These are phyloP conservation scores for Buddleja alternifolia DNA, from an alignment of 257 asterid genomes.

Conservation along the genomic window DNA sequence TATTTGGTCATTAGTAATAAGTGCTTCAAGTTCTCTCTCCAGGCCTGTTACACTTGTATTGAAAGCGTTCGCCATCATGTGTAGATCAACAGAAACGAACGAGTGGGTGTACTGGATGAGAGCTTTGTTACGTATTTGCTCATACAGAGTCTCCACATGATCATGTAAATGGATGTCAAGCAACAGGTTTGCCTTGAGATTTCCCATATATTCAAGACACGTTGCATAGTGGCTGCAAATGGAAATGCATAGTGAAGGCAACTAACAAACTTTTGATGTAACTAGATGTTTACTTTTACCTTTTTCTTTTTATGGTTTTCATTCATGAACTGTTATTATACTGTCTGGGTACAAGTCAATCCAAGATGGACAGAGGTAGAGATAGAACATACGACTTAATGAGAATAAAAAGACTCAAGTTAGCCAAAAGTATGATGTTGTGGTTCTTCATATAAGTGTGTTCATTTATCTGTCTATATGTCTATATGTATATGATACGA, in stretches of 20 bases:
- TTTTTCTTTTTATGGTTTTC: not conserved
- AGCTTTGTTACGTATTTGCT: slow-evolving; percentile 93
- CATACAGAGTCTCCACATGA: slow-evolving; percentile 87
- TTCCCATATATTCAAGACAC: slow-evolving; percentile 88
- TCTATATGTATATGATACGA: not conserved
- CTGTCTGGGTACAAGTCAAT: not conserved
- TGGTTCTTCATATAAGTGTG: not conserved
- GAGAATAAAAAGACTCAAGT: not conserved
- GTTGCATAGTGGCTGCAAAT: slow-evolving; percentile 88
- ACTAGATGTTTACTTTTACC: not conserved
- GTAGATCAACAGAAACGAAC: slow-evolving; percentile 86
- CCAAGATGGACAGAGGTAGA: slow-evolving; percentile 6
- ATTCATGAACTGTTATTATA: not conserved
- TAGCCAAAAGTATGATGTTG: not conserved
- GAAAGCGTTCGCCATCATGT: slow-evolving; percentile 96
- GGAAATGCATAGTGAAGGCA: slow-evolving; percentile 11
- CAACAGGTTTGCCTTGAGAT: slow-evolving; percentile 77
- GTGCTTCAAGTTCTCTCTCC: slow-evolving; percentile 93
- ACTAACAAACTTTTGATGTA: slow-evolving; percentile 3
- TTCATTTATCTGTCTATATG: not conserved
- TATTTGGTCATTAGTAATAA: slow-evolving; percentile 83
- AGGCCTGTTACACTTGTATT: slow-evolving; percentile 69
- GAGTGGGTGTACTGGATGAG: slow-evolving; percentile 95
- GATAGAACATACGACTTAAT: not conserved
- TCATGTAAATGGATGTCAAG: slow-evolving; percentile 96